phyloP scores from a whole-genome alignment of 129 eudicot species.

The Oenanthe sinensis region DNA sequence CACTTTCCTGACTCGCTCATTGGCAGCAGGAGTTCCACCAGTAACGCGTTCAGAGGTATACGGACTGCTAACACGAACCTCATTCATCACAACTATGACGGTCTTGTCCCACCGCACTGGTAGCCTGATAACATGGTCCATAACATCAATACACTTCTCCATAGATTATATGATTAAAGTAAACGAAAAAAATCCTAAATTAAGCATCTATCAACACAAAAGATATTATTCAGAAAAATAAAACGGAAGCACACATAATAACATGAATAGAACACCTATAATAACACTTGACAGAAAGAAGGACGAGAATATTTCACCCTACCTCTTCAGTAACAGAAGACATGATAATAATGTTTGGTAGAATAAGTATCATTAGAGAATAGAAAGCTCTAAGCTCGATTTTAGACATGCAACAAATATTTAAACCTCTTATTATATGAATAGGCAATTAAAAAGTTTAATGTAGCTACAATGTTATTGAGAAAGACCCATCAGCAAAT shows the following conservation, averaged over 20 bases:
- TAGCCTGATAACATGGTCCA: constrained; percentile 38
- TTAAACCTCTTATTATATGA: background rate
- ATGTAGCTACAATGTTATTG: background rate
- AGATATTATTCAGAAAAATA: background rate
- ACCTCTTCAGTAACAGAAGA: background rate
- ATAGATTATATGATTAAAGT: background rate
- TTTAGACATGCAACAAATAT: background rate
- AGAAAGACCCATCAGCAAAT: background rate
- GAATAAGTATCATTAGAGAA: background rate
- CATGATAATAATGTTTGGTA: background rate
- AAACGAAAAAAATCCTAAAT: background rate
- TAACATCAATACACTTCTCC: background rate
- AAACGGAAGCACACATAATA: background rate
- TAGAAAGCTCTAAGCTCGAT: background rate
- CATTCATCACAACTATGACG: constrained; percentile 85
- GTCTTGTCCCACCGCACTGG: constrained; percentile 99
- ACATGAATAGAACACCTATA: background rate
- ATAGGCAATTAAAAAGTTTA: background rate
- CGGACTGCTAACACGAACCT: constrained; percentile 94
- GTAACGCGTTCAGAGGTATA: constrained; percentile 89
- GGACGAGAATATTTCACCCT: background rate
- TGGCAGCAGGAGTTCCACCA: constrained; percentile 96
- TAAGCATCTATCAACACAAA: background rate
- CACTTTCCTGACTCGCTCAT: constrained; percentile 98
- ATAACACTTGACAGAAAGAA: background rate